Conservation (phyloP, 2,329 filamentous ascomycete genomes). For the Blastomyces gilchristii region DNA sequence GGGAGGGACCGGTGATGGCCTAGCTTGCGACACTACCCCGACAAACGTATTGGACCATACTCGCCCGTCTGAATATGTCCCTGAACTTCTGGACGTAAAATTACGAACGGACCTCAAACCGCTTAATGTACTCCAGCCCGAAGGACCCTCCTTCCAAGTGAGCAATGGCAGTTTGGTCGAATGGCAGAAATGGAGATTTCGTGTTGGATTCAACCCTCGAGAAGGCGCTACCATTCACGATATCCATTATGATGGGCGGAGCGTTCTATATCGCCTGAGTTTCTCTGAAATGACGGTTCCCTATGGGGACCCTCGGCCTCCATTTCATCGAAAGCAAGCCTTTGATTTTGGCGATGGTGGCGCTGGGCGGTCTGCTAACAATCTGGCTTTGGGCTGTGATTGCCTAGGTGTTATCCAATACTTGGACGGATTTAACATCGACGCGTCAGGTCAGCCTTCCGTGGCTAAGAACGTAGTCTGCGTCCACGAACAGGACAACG, state of each 20-base stretch:
- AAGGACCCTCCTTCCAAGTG: conserved; percentile 55
- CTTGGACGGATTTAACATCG: conserved; percentile 45
- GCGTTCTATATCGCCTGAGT: conserved; percentile 54
- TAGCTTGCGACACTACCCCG: conserved; percentile 34
- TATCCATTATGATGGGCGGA: conserved; percentile 52
- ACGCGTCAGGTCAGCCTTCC: conserved; percentile 43
- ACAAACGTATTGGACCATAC: conserved; percentile 44
- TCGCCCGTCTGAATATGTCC: conserved; percentile 42
- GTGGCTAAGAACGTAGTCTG: conserved; percentile 53
- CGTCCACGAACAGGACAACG: conserved; percentile 59
- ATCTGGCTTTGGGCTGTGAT: conserved; percentile 56
- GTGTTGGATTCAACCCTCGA: conserved; percentile 57
- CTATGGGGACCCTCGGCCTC: conserved; percentile 52
- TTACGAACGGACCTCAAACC: conserved; percentile 51
- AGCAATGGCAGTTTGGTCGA: conserved; percentile 40
- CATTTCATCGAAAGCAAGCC: conserved; percentile 56
- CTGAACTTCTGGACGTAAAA: conserved; percentile 40
- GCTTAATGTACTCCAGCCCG: conserved; percentile 57
- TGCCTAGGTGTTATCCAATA: conserved; percentile 57
- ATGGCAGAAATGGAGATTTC: conserved; percentile 59
- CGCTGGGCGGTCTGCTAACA: conserved; percentile 53
- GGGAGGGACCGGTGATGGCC: conserved; percentile 41
- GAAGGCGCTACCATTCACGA: conserved; percentile 60
- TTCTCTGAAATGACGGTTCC: conserved; percentile 58
- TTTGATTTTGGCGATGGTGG: conserved; percentile 61